phyloP scores from a whole-genome alignment of 2,329 filamentous ascomycete genomes.

The Aureobasidium sp. region DNA sequence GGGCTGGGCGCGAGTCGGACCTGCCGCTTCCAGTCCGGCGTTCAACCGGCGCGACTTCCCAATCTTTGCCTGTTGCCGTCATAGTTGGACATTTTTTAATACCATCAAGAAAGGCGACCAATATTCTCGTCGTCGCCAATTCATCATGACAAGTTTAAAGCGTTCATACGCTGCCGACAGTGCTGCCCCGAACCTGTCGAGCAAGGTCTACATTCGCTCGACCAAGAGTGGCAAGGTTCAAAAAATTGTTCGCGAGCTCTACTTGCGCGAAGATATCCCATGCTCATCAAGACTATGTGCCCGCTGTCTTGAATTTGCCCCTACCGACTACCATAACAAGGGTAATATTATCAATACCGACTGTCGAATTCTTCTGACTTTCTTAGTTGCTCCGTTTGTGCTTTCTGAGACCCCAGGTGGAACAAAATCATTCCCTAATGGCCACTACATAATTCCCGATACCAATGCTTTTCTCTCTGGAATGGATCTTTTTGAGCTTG shows the following conservation, averaged over 20 bases:
- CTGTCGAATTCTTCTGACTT: neutral
- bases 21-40: neutral
- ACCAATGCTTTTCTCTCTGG: conserved; percentile 92
- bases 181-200: conserved; percentile 68
- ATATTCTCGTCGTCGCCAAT: neutral
- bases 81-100: conserved; percentile 3
- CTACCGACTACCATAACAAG: conserved; percentile 68
- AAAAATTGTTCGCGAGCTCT: conserved; percentile 96
- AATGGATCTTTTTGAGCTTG: conserved; percentile 95
- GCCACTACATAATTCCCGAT: conserved; percentile 91
- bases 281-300: conserved; percentile 88
- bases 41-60: conserved; percentile 8
- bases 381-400: conserved; percentile 62
- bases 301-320: conserved; percentile 61
- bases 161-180: conserved; percentile 46
- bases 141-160: conserved; percentile 53
- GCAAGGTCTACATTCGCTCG: conserved; percentile 91
- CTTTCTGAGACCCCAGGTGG: conserved; percentile 82
- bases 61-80: conserved; percentile 5
- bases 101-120: neutral
- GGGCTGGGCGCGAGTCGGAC: neutral
- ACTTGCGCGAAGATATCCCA: conserved; percentile 91
- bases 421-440: conserved; percentile 71
- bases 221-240: conserved; percentile 95
- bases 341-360: conserved; percentile 42